A percentile compares a stretch with the other conserved stretches of the same genome.
phyloP scores from a whole-genome alignment of 2,329 filamentous ascomycete species.

The Capronia coronata region DNA sequence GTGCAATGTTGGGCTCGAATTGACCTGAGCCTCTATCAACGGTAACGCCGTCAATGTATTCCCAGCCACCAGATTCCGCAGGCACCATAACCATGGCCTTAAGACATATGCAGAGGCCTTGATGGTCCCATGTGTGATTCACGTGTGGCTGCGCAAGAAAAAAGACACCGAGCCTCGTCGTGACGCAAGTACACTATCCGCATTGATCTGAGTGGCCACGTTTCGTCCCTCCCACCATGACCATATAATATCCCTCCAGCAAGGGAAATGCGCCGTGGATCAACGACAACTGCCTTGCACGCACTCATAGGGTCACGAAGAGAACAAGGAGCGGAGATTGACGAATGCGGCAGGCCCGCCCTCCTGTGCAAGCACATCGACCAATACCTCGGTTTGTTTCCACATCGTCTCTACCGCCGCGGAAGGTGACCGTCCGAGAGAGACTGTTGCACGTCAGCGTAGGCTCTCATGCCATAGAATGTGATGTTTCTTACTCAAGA shows the following conservation, averaged over 20 bases:
- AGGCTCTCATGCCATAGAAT: neutral
- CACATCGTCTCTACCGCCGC: constrained; percentile 79
- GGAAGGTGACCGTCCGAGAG: constrained; percentile 79
- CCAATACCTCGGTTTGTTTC: constrained; percentile 75
- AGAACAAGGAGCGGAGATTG: constrained; percentile 46
- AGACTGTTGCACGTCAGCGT: constrained; percentile 52
- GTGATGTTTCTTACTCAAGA: constrained; percentile 66
- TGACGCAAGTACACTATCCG: too few species aligned
- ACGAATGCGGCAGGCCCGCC: constrained; percentile 79
- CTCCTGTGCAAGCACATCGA: constrained; percentile 73
- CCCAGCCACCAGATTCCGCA: neutral
- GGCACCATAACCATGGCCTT: neutral
- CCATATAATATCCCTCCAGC: neutral
- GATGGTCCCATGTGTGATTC: neutral
- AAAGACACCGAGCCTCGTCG: too few species aligned
- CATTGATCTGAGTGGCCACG: too few species aligned
- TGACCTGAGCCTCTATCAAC: neutral
- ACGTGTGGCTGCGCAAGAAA: too few species aligned
- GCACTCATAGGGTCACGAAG: too few species aligned
- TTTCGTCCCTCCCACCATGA: too few species aligned
- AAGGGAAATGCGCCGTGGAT: neutral
- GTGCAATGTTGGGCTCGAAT: neutral
- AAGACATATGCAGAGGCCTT: neutral
- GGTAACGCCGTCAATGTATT: neutral
- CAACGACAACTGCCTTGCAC: neutral